phyloP scores from a whole-genome alignment of 306 rosid genomes.

The Prunus fruticosa region DNA sequence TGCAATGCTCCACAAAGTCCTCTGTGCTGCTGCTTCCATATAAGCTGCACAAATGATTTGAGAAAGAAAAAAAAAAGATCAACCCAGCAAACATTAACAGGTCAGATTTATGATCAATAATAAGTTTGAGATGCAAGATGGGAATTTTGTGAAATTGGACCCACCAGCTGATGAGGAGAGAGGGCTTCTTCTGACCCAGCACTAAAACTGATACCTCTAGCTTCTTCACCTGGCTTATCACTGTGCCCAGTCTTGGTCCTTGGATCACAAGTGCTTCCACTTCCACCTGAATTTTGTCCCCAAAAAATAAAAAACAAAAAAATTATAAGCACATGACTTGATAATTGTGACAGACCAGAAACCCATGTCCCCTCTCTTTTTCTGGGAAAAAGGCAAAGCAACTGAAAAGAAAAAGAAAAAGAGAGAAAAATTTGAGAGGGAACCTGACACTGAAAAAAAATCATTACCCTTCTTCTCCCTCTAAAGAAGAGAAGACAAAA shows the following conservation, averaged over 20 bases:
- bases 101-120: neutral
- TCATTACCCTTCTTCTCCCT: constrained; percentile 26
- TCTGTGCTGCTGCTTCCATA: constrained; percentile 63
- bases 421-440: constrained; percentile 16
- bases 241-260: constrained; percentile 78
- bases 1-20: constrained; percentile 83
- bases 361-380: neutral
- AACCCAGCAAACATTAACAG: neutral
- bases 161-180: constrained; percentile 72
- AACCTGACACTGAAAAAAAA: constrained; percentile 19
- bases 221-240: constrained; percentile 89
- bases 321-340: neutral
- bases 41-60: constrained; percentile 44
- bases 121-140: neutral
- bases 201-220: constrained; percentile 87
- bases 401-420: constrained; percentile 33
- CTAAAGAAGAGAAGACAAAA: constrained; percentile 25
- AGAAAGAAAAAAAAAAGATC: neutral
- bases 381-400: constrained; percentile 27
- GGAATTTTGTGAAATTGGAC: constrained; percentile 20
- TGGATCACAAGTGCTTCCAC: constrained; percentile 85
- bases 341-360: neutral
- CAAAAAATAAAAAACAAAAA: neutral
- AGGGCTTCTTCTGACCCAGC: constrained; percentile 79
- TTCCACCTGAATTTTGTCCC: constrained; percentile 57